Evolutionary conservation across 768 basidiomycete species (phyloP).

Genomic region (Termitomyces sp.): DNA sequence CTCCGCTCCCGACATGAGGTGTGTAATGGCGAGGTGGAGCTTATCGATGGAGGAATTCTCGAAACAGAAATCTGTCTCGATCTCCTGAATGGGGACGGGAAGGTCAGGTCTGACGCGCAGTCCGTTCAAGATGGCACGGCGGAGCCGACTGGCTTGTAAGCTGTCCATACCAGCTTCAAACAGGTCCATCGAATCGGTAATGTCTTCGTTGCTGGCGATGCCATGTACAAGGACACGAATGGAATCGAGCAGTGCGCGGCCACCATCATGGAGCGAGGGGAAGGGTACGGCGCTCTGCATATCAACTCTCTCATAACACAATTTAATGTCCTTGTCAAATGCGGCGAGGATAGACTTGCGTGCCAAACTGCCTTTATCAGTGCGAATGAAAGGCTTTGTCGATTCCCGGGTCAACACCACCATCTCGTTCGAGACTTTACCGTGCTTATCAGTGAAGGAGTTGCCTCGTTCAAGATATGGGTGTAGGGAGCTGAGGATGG

Average conservation of each 20-base stretch:
- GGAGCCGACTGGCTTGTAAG: slow-evolving; percentile 35
- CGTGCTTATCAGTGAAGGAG: slow-evolving; percentile 35
- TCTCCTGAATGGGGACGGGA: slow-evolving; percentile 17
- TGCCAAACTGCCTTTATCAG: slow-evolving; percentile 38
- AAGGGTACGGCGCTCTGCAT: slow-evolving; percentile 22
- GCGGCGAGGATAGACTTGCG: slow-evolving; percentile 30
- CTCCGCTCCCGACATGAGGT: slow-evolving; percentile 21
- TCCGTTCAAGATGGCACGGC: slow-evolving; percentile 26
- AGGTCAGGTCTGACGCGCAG: slow-evolving; percentile 24
- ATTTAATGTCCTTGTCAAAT: slow-evolving; percentile 34
- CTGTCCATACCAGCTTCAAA: slow-evolving; percentile 43
- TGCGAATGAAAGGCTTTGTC: slow-evolving; percentile 30
- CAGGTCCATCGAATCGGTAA: slow-evolving; percentile 30
- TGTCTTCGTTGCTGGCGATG: slow-evolving; percentile 19
- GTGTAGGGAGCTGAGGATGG: slow-evolving; percentile 25
- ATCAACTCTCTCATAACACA: slow-evolving; percentile 30
- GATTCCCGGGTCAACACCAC: slow-evolving; percentile 32
- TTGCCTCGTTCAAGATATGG: slow-evolving; percentile 34
- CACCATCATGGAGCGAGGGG: slow-evolving; percentile 23
- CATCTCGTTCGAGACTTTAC: slow-evolving; percentile 37
- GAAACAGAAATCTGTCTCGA: slow-evolving; percentile 30
- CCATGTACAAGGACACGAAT: slow-evolving; percentile 24
- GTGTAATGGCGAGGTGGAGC: slow-evolving; percentile 17
- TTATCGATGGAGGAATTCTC: slow-evolving; percentile 29
- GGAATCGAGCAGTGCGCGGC: slow-evolving; percentile 19